Evolutionary conservation across 306 rosid genomes (phyloP), one percentile per base, ranked within the genome.

Genomic region (Hylodesmum podocarpum): DNA sequence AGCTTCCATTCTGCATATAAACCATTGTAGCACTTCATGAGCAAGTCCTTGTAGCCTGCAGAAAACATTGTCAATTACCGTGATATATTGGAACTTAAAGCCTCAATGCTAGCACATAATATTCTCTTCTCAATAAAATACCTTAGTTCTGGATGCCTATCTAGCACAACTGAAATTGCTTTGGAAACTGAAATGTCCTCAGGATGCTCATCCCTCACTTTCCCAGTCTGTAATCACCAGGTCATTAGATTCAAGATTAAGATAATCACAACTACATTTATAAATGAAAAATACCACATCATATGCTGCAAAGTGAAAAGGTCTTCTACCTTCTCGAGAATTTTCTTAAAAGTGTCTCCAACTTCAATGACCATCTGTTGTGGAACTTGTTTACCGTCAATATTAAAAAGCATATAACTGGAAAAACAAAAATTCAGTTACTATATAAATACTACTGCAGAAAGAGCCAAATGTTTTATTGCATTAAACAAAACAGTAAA

Each of bases 1-100:
- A 14, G 93, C 93, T 84, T 91, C 96, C 96, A 88, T 87, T 76
- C 96, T 88, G 83, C 96, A 91, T 69, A 87, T 65, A 78, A 77
- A 91, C 96, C 96, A 91, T 66, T 86, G 96, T 72, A 91, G 78
- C 57, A 91, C 93, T 86, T 85, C 83, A 43, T 84, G 88, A 57
- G 93, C 88, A 80, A 87, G 85, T 84, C 93, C 96, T 34, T 87
- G 74, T 80, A 83, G 87, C 86, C 96, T 91, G 85, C 77, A 79
- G 39, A 79, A 10, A 69, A 57, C 24, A 24, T 37, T 5, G 59
- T 64, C 58, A 76, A 31, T 19, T 66, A 75, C 49, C 68, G 39
- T 53, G 53, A 67, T 31, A 55, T 57, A 25, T 24, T 41, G 74
- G 58, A 40, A 78, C 66, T 59, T 67, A 14, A 58, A 75, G 18